Evolutionary conservation across 805 yeast genomes (phyloP).

Genomic region (Saccharomycopsis babjevae): DNA sequence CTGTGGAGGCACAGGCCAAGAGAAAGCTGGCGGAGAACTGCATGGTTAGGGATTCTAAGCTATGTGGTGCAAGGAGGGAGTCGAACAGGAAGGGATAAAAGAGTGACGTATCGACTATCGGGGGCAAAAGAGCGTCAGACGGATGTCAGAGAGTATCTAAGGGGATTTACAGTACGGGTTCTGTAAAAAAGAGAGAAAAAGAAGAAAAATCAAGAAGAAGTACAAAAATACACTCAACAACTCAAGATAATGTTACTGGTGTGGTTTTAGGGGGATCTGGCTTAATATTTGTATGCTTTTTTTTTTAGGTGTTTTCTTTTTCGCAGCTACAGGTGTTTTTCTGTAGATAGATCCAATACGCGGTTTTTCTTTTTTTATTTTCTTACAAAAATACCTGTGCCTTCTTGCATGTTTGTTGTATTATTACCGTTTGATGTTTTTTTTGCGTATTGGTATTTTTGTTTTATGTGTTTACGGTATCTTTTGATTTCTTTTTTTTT

Average conservation of each 20-base stretch:
- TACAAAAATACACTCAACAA: background rate
- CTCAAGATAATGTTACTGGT: background rate
- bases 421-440: too few species aligned
- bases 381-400: too few species aligned
- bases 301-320: background rate
- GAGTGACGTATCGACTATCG: background rate
- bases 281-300: background rate
- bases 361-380: too few species aligned
- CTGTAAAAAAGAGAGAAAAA: background rate
- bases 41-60: background rate
- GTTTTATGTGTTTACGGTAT: background rate
- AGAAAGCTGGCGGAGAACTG: conserved; percentile 7
- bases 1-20: conserved; percentile 19
- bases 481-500: background rate
- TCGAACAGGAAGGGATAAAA: background rate
- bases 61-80: background rate
- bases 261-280: background rate
- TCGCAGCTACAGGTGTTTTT: background rate
- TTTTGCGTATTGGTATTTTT: too few species aligned
- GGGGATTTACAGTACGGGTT: too few species aligned
- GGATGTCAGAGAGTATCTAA: background rate
- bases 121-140: background rate
- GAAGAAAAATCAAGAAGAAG: background rate
- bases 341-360: too few species aligned
- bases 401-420: too few species aligned